Percentiles rank a stretch among this genome's conserved stretches.
Conservation (phyloP, 2,329 filamentous ascomycete genomes). For the Fusarium citri region DNA sequence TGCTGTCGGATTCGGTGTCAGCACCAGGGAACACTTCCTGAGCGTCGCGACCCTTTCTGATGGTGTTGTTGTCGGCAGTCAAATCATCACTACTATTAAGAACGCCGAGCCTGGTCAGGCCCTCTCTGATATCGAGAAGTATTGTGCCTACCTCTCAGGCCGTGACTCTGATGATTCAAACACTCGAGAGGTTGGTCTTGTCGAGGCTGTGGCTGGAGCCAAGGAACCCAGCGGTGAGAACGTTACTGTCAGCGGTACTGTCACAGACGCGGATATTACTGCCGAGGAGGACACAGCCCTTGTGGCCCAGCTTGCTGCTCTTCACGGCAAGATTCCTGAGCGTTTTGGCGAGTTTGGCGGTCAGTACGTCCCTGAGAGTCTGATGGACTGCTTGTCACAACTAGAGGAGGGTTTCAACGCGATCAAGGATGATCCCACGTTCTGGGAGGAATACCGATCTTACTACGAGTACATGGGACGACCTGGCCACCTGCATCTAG, state of each 20-base stretch:
- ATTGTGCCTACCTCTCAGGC: slow-evolving; percentile 77
- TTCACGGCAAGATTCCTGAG: slow-evolving; percentile 83
- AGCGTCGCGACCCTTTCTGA: slow-evolving; percentile 87
- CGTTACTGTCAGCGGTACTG: slow-evolving; percentile 67
- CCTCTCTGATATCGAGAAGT: slow-evolving; percentile 82
- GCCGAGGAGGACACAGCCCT: slow-evolving; percentile 68
- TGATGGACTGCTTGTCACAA: slow-evolving; percentile 96
- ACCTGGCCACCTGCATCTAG: slow-evolving; percentile 90
- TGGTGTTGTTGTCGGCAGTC: slow-evolving; percentile 95
- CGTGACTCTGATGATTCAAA: slow-evolving; percentile 54
- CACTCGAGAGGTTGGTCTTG: slow-evolving; percentile 75
- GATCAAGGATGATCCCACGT: slow-evolving; percentile 86
- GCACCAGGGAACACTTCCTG: slow-evolving; percentile 92
- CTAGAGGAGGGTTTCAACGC: slow-evolving; percentile 91
- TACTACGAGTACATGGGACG: slow-evolving; percentile 98
- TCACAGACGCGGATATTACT: slow-evolving; percentile 75
- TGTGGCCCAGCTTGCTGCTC: slow-evolving; percentile 84
- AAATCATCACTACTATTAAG: slow-evolving; percentile 84
- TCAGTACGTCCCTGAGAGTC: slow-evolving; percentile 95
- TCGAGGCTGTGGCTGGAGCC: slow-evolving; percentile 73
- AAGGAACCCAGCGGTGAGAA: slow-evolving; percentile 51
- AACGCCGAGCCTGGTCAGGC: slow-evolving; percentile 49
- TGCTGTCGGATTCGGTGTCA: slow-evolving; percentile 95
- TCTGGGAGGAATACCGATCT: slow-evolving; percentile 97
- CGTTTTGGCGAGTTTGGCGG: slow-evolving; percentile 97